Evolutionary conservation across 1,139 yeast species (phyloP), one percentile per base, ranked within the genome.

Genomic region (Candida sp.): DNA sequence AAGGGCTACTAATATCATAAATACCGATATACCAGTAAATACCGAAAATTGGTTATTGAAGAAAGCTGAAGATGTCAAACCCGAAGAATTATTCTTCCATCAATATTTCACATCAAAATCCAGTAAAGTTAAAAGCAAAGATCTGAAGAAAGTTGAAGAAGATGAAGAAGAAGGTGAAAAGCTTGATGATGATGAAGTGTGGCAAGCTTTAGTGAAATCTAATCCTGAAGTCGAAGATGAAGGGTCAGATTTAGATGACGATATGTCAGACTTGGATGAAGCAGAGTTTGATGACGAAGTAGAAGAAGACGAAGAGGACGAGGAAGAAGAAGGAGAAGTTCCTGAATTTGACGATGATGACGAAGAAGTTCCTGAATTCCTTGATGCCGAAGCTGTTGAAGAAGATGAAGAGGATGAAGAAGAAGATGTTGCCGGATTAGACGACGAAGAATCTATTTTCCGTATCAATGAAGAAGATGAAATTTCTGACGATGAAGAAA

Each of bases 41-140:
- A 77, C 93, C 3, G 82, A 84, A 52, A 84, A 90, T 61, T 93
- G 98, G 98, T 68, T 84, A 45, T 70, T 75, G 49, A 82, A 79
- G 63, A 81, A 76, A 54, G 73, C 77, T 4, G 76, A 75, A 34
- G 84, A 85, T 44, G 76, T 93, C 42, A 85, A 79, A 51, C 96
- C 96, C 1, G 96, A 91, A 50, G 99, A 95, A 61, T 71, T 79
- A 57, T 93, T 93, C 69, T 90, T 90, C 77, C 82, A 85, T 64
- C 91, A 89, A 61, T 93, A 91, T 67, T 93, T 93, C 66, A 73
- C 82, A 25, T 72, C 79, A 32, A 84, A 85, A 59, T 76, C 75
- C 48, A 70, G 69, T 42, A 77, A 77, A 55, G 63, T 76, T 35
- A 70, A 66, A 44, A 51, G 60, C 30, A 67, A 64, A 54, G 62